These are phyloP conservation scores for Grosmannia clavigera DNA, from an alignment of 2,329 filamentous ascomycete genomes.

Conservation along the genomic window DNA sequence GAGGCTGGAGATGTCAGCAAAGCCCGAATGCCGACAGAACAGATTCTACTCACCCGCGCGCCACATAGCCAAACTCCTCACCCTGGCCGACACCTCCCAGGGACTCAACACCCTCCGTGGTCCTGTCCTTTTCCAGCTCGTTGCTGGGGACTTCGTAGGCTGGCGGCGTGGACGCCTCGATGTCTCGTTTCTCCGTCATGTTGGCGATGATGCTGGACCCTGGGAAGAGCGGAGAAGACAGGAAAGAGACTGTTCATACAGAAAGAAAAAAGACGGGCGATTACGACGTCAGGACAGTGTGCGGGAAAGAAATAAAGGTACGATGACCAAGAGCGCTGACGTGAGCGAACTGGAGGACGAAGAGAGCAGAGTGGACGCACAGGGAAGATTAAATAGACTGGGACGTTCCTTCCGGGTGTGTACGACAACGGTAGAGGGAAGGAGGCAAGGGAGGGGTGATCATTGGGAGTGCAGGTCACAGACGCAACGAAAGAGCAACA, in stretches of 20 bases:
- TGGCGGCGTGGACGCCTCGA: conserved; percentile 7
- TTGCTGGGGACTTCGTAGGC: conserved; percentile 4
- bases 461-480: too few relatives aligned
- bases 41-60: conserved; percentile 6
- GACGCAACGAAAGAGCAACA: too few relatives aligned
- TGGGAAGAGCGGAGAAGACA: background rate
- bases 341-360: background rate
- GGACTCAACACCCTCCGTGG: conserved; percentile 3
- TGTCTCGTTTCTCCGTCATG: conserved; percentile 10
- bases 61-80: conserved; percentile 11
- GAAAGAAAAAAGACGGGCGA: background rate
- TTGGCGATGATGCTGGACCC: background rate
- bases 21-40: background rate
- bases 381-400: background rate
- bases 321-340: background rate
- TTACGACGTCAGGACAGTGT: background rate
- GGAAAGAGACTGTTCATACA: background rate
- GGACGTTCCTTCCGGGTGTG: background rate
- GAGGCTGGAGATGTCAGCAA: conserved; percentile 13
- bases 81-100: conserved; percentile 7
- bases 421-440: too few relatives aligned
- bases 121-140: conserved; percentile 3
- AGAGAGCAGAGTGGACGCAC: background rate
- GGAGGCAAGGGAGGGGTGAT: too few relatives aligned
- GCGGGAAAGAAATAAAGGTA: background rate